Evolutionary conservation across 1,284 basidiomycete genomes (phyloP), one percentile per base, ranked within the genome.

Genomic region (Sporisorium iseilematis-ciliati): DNA sequence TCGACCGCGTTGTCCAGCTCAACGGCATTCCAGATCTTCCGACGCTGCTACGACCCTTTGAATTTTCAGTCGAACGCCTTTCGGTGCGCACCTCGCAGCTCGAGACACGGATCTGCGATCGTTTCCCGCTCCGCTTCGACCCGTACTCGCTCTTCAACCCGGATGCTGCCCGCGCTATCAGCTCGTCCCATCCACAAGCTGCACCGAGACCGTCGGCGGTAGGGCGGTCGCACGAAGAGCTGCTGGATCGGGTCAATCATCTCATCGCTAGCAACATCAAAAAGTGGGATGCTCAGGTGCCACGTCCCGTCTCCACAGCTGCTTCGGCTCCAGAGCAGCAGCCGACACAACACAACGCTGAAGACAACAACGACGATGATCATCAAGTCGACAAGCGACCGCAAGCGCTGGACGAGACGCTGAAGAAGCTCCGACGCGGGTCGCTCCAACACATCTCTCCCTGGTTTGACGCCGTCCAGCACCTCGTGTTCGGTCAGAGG

Each of bases 11-110:
- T 4, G 48, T 71, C 5, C 66, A 73, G 35, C 53, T 65, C 40
- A 84, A 83, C 45, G 75, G 65, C 35, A 65, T 78, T 10, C 50
- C 64, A 4, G 69, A 82, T 57, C 67, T 84, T 14, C 50, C 81
- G 1, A 71, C 75, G 1, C 65, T 84, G 14, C 52, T 84, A n/a
- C 68, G 79, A 10, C 81, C 83, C 1, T 84, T 82, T 55, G 79
- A 84, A 43, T 64, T 46, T 12, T 68, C 66, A 4, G 65, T 79
- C 7, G 59, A 71, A 31, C 63, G 68, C 7, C 65, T 84, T 26
- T 70, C 77, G 8, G 77, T 83, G 3, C 76, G 80, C 41, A 84
- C 83, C 4, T 79, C 81, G 8, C 80, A 83, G 65, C 77, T 84
- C 4, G 82, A 79, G 55, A 73, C 63, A 8, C 68, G 78, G 25